These are phyloP conservation scores for Achaetomiella virescens DNA, from an alignment of 495 filamentous ascomycete species.

Conservation along the genomic window DNA sequence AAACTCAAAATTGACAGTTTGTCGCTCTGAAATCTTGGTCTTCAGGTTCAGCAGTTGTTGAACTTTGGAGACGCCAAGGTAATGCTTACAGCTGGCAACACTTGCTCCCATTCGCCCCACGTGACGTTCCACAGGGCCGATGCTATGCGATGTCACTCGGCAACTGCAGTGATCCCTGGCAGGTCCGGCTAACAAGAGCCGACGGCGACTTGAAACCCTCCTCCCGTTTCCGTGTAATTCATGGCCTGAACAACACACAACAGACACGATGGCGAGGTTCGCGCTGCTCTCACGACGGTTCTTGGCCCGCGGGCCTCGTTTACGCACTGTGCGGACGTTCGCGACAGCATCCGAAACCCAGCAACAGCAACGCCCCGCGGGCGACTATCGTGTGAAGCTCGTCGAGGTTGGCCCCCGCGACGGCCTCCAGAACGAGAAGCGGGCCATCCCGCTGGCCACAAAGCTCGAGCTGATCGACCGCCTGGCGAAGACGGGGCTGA, in stretches of 20 bases:
- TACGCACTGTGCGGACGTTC: slow-evolving; percentile 21
- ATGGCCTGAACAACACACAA: slow-evolving; percentile 16
- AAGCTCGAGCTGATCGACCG: slow-evolving; percentile 80
- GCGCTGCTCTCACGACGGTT: slow-evolving; percentile 3
- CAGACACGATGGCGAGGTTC: slow-evolving; percentile 18
- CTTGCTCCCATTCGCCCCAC: neutral
- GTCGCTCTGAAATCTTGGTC: no score
- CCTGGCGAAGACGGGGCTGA: slow-evolving; percentile 77
- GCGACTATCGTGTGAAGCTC: slow-evolving; percentile 54
- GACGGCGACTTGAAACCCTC: neutral
- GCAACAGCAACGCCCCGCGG: slow-evolving; percentile 21
- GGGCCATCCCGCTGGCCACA: slow-evolving; percentile 66
- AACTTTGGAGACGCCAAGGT: no score
- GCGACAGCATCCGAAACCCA: slow-evolving; percentile 36
- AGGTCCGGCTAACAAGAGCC: neutral
- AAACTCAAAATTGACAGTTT: no score
- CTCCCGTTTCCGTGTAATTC: neutral
- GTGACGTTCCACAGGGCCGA: slow-evolving; percentile 10
- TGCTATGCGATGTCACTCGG: slow-evolving; percentile 25
- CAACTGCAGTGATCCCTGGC: neutral
- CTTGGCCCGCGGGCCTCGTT: no score
- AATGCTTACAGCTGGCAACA: no score
- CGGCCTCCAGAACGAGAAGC: slow-evolving; percentile 94
- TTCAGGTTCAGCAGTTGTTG: no score
- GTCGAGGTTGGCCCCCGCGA: slow-evolving; percentile 93